Base-by-base conservation (phyloP, 73 alveolate genomes). In the Paramecium octaurelia region DNA sequence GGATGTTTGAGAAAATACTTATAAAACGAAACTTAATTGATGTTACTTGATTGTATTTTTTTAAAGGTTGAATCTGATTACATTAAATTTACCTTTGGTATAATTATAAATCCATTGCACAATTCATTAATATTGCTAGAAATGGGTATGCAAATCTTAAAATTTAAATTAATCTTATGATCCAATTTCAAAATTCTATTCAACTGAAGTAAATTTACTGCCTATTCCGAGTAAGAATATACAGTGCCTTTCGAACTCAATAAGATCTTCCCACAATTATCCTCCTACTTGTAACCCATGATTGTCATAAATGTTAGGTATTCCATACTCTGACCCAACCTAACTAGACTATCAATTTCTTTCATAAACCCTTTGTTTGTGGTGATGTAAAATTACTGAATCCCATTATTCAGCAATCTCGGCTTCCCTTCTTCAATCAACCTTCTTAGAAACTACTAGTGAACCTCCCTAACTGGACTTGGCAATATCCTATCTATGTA, bases 351-450 rank as follows among this genome's bases (percentile, higher is more conserved):
- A 27, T 21, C 44, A 27, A 64, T 64, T 24, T 64, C 42, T 24
- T 64, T 64, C 84, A 64, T 64, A 64, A 23, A 64, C 21, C 84
- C 84, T 64, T 64, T 64, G 31, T 64, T 64, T 12, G 84, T 64
- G 0, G 42, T 64, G 3, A 64, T 64, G 10, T 31, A 64, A 34
- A 64, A 64, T 64, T 64, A 14, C 27, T 64, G 7, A 14, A 64
- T 64, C 31, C 84, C 84, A 34, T 64, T 64, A 34, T 64, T 64
- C 10, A 64, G 31, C 12, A 64, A 64, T 27, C 84, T 64, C 4
- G 84, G 84, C 31, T 64, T 27, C 48, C 84, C 84, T 64, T 64
- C 84, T 12, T 64, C 84, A 12, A 64, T 64, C 29, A 64, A 64
- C 11, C 84, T 27, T 27, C 6, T 31, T 4, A 64, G n/a, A 64